Conservation (phyloP, 2,329 filamentous ascomycete genomes). For the Diaporthe sp. region DNA sequence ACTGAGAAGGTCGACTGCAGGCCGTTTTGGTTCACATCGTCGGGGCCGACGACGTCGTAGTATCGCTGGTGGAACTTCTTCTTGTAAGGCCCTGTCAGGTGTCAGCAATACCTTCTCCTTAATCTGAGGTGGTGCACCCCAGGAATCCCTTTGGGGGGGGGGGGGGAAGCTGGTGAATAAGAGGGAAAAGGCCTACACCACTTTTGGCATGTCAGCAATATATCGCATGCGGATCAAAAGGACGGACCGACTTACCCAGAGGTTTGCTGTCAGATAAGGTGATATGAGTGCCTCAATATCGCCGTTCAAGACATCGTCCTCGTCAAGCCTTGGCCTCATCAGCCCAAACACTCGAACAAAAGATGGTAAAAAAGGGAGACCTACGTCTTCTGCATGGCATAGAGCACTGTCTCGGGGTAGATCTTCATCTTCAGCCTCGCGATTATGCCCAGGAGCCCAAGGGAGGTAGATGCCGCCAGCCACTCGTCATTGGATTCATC, state of each 20-base stretch:
- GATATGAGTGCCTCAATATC: constrained; percentile 65
- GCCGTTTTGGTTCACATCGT: constrained; percentile 59
- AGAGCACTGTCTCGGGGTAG: constrained; percentile 66
- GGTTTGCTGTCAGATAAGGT: constrained; percentile 65
- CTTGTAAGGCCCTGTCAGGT: constrained; percentile 60
- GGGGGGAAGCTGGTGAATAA: not conserved
- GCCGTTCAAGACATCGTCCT: constrained; percentile 62
- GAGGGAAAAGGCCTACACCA: not conserved
- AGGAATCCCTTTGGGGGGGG: too few species aligned
- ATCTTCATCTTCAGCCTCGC: constrained; percentile 63
- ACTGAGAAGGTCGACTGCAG: constrained; percentile 68
- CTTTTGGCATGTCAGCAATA: not conserved
- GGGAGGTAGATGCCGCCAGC: constrained; percentile 65
- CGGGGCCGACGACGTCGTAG: constrained; percentile 61
- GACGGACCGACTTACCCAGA: constrained; percentile 57
- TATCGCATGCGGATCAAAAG: not conserved
- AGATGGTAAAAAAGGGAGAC: constrained; percentile 40
- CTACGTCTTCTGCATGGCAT: constrained; percentile 63
- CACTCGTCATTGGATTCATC: constrained; percentile 62
- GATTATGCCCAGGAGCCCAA: constrained; percentile 64
- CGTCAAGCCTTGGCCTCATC: constrained; percentile 53
- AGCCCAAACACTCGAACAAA: constrained; percentile 28
- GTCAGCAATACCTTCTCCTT: constrained; percentile 35
- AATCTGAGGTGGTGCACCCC: not conserved
- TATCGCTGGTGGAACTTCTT: constrained; percentile 67